A percentile compares a stretch with the other conserved stretches of the same genome.
Conservation (phyloP, 371 early-diverging fungal genomes). For the Apophysomyces sp. region DNA sequence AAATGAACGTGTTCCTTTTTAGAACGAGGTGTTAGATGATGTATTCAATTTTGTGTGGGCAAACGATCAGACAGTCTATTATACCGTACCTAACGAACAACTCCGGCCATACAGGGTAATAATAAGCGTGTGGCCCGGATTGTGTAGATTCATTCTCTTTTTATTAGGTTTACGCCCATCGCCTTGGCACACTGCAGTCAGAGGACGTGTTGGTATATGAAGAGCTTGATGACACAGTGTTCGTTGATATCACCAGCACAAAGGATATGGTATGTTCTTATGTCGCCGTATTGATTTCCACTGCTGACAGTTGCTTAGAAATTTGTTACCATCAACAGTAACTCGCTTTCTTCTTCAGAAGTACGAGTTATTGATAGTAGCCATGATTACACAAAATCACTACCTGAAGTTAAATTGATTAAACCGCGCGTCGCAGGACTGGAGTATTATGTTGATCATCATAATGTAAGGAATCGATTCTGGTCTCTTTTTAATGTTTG, state of each 20-base stretch:
- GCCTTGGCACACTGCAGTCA: slow-evolving; percentile 52
- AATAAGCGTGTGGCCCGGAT: neutral
- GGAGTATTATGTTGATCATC: slow-evolving; percentile 84
- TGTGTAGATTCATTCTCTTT: neutral
- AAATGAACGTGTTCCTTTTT: neutral
- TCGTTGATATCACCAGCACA: slow-evolving; percentile 79
- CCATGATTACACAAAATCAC: slow-evolving; percentile 33
- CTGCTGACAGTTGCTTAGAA: slow-evolving; percentile 22
- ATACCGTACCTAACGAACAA: slow-evolving; percentile 73
- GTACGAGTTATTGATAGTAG: slow-evolving; percentile 58
- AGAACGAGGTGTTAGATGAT: slow-evolving; percentile 59
- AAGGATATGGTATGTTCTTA: slow-evolving; percentile 63
- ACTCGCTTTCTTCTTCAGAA: slow-evolving; percentile 75
- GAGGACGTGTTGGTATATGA: slow-evolving; percentile 67
- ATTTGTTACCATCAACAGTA: slow-evolving; percentile 75
- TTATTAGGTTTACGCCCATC: slow-evolving; percentile 55
- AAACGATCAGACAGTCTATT: slow-evolving; percentile 61
- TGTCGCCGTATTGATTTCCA: neutral
- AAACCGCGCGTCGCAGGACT: slow-evolving; percentile 59
- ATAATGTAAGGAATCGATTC: slow-evolving; percentile 47
- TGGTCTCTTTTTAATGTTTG: neutral
- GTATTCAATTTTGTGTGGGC: slow-evolving; percentile 87
- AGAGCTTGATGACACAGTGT: slow-evolving; percentile 66
- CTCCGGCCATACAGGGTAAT: slow-evolving; percentile 68
- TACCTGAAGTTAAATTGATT: slow-evolving; percentile 48